These are phyloP conservation scores for Populus hybrid DNA, from an alignment of 441 rosid genomes.

Conservation along the genomic window DNA sequence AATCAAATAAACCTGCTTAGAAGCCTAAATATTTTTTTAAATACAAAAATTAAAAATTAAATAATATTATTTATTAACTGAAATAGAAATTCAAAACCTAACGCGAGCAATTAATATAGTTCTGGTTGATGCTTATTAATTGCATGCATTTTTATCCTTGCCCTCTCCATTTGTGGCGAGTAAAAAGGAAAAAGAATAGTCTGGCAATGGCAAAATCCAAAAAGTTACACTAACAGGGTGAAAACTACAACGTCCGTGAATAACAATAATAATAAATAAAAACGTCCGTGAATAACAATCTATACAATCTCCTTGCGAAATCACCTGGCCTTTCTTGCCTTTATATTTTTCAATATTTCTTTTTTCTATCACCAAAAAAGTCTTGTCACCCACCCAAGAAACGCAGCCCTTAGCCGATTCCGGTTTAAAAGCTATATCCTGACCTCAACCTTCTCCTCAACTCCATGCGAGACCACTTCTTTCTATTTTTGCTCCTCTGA, in stretches of 20 bases:
- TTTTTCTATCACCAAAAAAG: slow-evolving; percentile 45
- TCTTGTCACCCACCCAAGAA: slow-evolving; percentile 76
- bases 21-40: not conserved
- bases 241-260: slow-evolving; percentile 26
- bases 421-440: slow-evolving; percentile 24
- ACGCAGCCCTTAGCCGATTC: slow-evolving; percentile 51
- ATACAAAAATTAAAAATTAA: no score
- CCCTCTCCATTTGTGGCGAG: not conserved
- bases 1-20: not conserved
- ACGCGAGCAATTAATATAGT: not conserved
- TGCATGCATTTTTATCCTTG: no score
- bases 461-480: slow-evolving; percentile 1
- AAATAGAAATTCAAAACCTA: not conserved
- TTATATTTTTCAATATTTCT: slow-evolving; percentile 41
- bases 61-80: not conserved
- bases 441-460: slow-evolving; percentile 13
- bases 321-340: slow-evolving; percentile 39
- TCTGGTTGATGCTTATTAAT: not conserved
- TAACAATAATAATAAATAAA: not conserved
- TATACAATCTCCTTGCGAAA: slow-evolving; percentile 27
- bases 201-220: slow-evolving; percentile 8
- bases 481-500: slow-evolving; percentile 8
- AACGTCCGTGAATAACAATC: slow-evolving; percentile 29
- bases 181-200: slow-evolving; percentile 3
- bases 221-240: not conserved